Evolutionary conservation across 1,284 basidiomycete species (phyloP), one percentile per base, ranked within the genome.

Genomic region (Rhodotorula sp.): DNA sequence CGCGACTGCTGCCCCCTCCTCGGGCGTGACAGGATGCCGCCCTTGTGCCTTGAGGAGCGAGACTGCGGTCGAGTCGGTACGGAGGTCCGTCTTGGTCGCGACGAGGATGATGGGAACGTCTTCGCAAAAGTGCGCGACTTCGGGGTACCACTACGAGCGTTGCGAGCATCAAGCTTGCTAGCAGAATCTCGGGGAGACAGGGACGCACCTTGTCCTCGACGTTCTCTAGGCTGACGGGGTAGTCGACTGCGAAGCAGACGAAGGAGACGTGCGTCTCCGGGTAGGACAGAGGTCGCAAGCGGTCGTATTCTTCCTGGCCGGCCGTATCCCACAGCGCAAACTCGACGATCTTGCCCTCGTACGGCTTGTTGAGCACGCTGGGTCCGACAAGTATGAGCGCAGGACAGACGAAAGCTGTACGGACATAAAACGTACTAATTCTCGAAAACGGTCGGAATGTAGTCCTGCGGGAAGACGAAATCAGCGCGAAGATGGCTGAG

Each of bases 251-350:
- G 80, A 94, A 95, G 81, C 92, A 94, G 81, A 95, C 93, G 70
- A 95, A 86, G 81, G 94, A 92, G 79, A 94, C 92, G 80, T 94
- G 89, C 30, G 91, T 91, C 83, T 94, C 92, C 51, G 91, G 92
- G 82, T 94, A 94, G 71, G 88, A 90, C 74, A 94, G 86, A 8
- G 79, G 79, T 49, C 75, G 66, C 27, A 76, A 54, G 59, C 82
- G 82, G 80, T 85, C 84, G 78, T 85, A 84, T 76, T 85, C 84
- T 78, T 94, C 92, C 81, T 94, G 92, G 66, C 92, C 92, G 34
- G 92, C 92, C 69, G 92, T 95, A 90, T 95, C 92, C 92, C 92
- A 94, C 73, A 95, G 84, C 39, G 92, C 92, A 74, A 95, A 85
- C 81, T 95, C 92, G 76, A 95, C 90, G 81, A 91, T 89, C 82